Evolutionary conservation across 768 basidiomycete species (phyloP).

Genomic region (Leccinum subgranulosum): DNA sequence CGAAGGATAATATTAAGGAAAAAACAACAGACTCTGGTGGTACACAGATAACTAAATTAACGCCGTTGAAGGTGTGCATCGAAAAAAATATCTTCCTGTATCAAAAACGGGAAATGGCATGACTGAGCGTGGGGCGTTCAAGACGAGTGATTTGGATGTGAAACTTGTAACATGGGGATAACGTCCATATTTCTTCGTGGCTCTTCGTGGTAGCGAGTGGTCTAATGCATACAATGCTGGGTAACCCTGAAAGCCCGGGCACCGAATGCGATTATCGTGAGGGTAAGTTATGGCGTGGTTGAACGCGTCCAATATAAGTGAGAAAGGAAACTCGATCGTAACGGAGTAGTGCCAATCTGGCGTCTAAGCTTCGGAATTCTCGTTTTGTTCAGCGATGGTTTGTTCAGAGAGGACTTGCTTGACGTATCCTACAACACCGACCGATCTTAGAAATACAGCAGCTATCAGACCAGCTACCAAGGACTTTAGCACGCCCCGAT

Average conservation of each 20-base stretch:
- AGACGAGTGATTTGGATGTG: not conserved
- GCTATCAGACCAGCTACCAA: conserved; percentile 31
- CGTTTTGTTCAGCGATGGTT: conserved; percentile 16
- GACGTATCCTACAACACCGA: conserved; percentile 38
- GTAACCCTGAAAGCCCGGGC: not conserved
- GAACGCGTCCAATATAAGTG: not conserved
- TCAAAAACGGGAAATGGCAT: not conserved
- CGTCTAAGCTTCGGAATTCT: conserved; percentile 4
- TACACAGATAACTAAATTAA: not conserved
- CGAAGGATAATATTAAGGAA: not conserved
- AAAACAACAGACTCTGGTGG: not conserved
- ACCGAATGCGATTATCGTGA: not conserved
- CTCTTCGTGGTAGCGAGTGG: conserved; percentile 1
- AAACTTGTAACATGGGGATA: not conserved
- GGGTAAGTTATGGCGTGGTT: not conserved
- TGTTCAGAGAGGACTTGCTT: conserved; percentile 19
- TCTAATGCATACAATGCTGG: not conserved
- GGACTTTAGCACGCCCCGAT: not conserved
- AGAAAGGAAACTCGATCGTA: not conserved
- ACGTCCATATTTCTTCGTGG: not conserved
- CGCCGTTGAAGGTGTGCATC: not conserved
- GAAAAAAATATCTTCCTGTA: not conserved
- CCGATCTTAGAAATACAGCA: conserved; percentile 36
- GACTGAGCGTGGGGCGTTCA: not conserved
- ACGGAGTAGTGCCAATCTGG: not conserved